Conservation (phyloP, 305 asterid species). For the Fraxinus latifolia region DNA sequence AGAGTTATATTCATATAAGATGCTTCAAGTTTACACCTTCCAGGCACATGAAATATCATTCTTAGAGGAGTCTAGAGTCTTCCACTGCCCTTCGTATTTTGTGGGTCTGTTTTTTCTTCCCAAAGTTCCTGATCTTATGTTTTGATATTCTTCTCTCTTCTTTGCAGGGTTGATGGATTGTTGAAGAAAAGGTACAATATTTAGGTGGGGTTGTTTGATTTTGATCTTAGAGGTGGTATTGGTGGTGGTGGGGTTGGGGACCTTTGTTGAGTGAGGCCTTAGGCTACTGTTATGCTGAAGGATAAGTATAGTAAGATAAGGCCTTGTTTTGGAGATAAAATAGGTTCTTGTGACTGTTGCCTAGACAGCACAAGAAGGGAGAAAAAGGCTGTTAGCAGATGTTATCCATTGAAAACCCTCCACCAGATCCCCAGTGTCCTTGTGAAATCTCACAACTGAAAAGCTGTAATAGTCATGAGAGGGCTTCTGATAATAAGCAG, state of each 20-base stretch:
- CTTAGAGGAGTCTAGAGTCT: constrained; percentile 39
- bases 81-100: constrained; percentile 20
- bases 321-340: constrained; percentile 26
- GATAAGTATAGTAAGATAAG: constrained; percentile 35
- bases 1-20: background rate
- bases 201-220: constrained; percentile 43
- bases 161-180: constrained; percentile 37
- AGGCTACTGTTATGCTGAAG: constrained; percentile 74
- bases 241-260: constrained; percentile 39
- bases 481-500: constrained; percentile 39
- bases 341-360: constrained; percentile 84
- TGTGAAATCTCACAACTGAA: constrained; percentile 50
- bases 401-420: constrained; percentile 95
- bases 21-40: constrained; percentile 32
- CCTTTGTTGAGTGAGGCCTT: constrained; percentile 38
- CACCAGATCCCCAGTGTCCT: constrained; percentile 66
- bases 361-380: constrained; percentile 69
- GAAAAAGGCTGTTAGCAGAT: constrained; percentile 66
- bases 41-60: constrained; percentile 66
- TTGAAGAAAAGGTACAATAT: constrained; percentile 41
- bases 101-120: constrained; percentile 15
- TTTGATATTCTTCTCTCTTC: constrained; percentile 8
- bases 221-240: constrained; percentile 30
- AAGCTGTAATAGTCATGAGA: constrained; percentile 43
- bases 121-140: constrained; percentile 35